These are phyloP conservation scores for Gigaspora rosea DNA, from an alignment of 192 early-diverging fungal species.

Conservation along the genomic window DNA sequence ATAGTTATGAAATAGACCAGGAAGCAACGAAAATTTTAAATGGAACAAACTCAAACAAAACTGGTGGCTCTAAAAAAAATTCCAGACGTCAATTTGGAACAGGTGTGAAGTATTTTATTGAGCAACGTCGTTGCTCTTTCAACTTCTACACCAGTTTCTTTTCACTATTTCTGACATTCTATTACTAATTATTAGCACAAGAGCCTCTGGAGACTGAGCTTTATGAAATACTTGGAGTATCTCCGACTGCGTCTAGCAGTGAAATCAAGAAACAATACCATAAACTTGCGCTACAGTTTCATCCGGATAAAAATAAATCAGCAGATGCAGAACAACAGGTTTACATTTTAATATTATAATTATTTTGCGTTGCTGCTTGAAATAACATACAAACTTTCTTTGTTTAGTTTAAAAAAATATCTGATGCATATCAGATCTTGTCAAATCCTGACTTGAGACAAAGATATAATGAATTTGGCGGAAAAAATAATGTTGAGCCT, in stretches of 20 bases:
- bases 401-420: slow-evolving; percentile 86
- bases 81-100: slow-evolving; percentile 6
- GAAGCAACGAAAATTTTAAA: slow-evolving; percentile 32
- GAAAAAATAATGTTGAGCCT: slow-evolving; percentile 54
- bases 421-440: slow-evolving; percentile 95
- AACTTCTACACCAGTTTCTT: background rate
- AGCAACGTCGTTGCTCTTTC: background rate
- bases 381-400: background rate
- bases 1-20: slow-evolving; percentile 45
- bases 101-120: background rate
- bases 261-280: slow-evolving; percentile 96
- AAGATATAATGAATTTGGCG: slow-evolving; percentile 85
- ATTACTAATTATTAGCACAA: slow-evolving; percentile 53
- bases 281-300: slow-evolving; percentile 77
- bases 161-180: background rate
- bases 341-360: no score
- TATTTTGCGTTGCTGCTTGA: no score
- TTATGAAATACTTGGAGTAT: slow-evolving; percentile 87
- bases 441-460: slow-evolving; percentile 88
- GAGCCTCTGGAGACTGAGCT: slow-evolving; percentile 80
- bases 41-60: slow-evolving; percentile 35
- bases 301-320: slow-evolving; percentile 88
- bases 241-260: slow-evolving; percentile 68
- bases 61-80: slow-evolving; percentile 24
- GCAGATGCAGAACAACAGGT: slow-evolving; percentile 73